Conservation (phyloP, 352 stramenopile species). For the Pythium plurisporium region DNA sequence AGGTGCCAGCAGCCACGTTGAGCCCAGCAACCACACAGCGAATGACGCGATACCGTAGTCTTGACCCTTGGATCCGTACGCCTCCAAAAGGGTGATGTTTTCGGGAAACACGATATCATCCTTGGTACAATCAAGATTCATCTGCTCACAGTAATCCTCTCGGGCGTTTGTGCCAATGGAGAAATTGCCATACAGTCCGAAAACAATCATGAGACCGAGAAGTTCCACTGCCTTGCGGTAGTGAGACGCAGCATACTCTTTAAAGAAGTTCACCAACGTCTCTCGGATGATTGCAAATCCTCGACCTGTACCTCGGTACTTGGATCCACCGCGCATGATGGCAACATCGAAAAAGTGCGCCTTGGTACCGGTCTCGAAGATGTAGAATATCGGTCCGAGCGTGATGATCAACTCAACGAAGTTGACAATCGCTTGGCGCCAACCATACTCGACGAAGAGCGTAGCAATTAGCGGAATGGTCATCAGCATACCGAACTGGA, state of each 20-base stretch:
- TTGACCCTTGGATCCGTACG: conserved; percentile 82
- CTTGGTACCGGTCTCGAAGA: conserved; percentile 84
- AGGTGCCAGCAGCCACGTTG: conserved; percentile 73
- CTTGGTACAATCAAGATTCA: conserved; percentile 45
- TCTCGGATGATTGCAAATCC: conserved; percentile 84
- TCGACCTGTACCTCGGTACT: conserved; percentile 80
- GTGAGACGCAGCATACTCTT: conserved; percentile 80
- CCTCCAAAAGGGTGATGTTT: conserved; percentile 66
- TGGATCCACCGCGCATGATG: conserved; percentile 83
- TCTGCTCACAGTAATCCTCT: conserved; percentile 53
- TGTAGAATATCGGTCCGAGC: conserved; percentile 84
- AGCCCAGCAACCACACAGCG: conserved; percentile 77
- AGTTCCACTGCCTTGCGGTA: conserved; percentile 82
- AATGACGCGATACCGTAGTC: conserved; percentile 88
- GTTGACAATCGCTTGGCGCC: conserved; percentile 73
- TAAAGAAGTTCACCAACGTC: conserved; percentile 84
- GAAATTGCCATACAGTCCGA: conserved; percentile 77
- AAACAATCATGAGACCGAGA: conserved; percentile 77
- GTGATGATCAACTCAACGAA: conserved; percentile 81
- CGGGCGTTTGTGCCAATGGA: conserved; percentile 51
- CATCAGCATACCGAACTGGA: conserved; percentile 88
- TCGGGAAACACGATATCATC: conserved; percentile 49
- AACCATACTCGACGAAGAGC: conserved; percentile 80
- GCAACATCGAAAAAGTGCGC: conserved; percentile 83
- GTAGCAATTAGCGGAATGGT: conserved; percentile 81